Conservation (phyloP, 441 rosid species). For the Pelargonium fulgidum region DNA sequence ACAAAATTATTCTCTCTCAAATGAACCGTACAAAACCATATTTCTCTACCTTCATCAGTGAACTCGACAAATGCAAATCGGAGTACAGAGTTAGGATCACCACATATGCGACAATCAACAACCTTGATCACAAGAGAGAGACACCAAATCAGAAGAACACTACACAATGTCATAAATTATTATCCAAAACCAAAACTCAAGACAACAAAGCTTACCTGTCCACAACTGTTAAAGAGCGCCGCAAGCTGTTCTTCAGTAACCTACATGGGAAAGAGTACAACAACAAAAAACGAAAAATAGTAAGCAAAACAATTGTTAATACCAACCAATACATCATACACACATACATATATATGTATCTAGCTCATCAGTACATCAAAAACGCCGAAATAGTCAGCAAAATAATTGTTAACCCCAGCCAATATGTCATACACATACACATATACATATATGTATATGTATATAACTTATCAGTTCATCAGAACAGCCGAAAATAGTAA, state of each 20-base stretch:
- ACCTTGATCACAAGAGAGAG: conserved; percentile 41
- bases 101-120: conserved; percentile 93
- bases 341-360: too few relatives aligned
- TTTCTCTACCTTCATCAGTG: conserved; percentile 61
- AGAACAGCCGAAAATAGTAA: too few relatives aligned
- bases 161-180: not conserved
- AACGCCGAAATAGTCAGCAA: not conserved
- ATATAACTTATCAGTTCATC: too few relatives aligned
- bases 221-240: conserved; percentile 66
- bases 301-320: too few relatives aligned
- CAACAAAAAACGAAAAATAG: too few relatives aligned
- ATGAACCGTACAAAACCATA: not conserved
- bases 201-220: conserved; percentile 44
- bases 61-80: conserved; percentile 93
- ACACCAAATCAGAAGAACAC: conserved; percentile 5
- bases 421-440: too few relatives aligned
- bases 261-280: conserved; percentile 31
- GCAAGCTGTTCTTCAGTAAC: conserved; percentile 97
- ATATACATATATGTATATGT: too few relatives aligned
- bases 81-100: conserved; percentile 92
- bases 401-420: not conserved
- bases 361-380: not conserved
- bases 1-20: not conserved
- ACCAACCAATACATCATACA: too few relatives aligned
- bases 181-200: not conserved